Base-by-base conservation (phyloP, 345 rosid genomes). In the Noccaea caerulescens region DNA sequence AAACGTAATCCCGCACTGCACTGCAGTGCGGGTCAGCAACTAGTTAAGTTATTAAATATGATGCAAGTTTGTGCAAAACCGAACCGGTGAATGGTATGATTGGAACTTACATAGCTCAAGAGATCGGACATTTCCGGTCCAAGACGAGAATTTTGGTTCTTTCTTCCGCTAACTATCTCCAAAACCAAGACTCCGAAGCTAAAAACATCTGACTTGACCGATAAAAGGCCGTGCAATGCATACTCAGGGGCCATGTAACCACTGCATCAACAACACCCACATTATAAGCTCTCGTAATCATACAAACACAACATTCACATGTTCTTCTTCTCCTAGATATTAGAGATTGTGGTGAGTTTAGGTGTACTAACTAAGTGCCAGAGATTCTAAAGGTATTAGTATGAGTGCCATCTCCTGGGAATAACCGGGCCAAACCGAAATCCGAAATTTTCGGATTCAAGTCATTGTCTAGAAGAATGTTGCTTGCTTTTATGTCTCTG, bases 231-330 rank as follows among this genome's bases (percentile, higher is more conserved):
- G 45, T 83, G 93, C 72, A 90, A 12, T 4, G 91, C 96, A 83
- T 92, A 92, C 73, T 90, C 98, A 46, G 95, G 96, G 38, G 96
- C 97, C 98, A 93, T 93, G 60, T 93, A 93, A 72, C 97, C 96
- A 74, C 97, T 90, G 84, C 86, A 45, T 50, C 46, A 81, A 52
- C 46, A 81, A 52, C 64, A 78, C 42, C 34, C 63, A 34, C 66
- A 12, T 59, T 39, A 56, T 68, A 0, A 62, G 53, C 39, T 37
- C 44, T 4, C 11, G 25, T 12, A 33, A 27, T 6, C 10, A 50
- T 50, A 25, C 13, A 47, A 14, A 25, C 37, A 34, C 45, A 61
- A 57, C 56, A 43, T 44, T 76, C 16, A 18, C 37, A 52, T 36
- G 14, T 37, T 2, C 44, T 6, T 34, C 5, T 8, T 41, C 9